Conservation (phyloP, 164 flowering plant genomes). For the Liriodendron chinense region DNA sequence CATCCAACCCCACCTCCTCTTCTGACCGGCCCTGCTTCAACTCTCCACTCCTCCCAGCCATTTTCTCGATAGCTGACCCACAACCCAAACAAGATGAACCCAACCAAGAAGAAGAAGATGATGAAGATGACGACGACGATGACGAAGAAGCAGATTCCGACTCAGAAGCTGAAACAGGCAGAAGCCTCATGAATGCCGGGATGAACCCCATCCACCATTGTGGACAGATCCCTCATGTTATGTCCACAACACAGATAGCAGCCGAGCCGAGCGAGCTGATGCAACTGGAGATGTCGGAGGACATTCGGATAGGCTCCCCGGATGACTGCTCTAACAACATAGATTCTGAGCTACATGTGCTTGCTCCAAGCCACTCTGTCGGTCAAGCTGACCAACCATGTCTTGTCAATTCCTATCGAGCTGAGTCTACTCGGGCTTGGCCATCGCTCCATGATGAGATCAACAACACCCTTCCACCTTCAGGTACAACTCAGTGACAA, state of each 20-base stretch:
- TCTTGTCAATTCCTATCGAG: conserved; percentile 27
- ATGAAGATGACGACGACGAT: conserved; percentile 45
- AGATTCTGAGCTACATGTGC: conserved; percentile 51
- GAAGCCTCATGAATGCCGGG: conserved; percentile 1
- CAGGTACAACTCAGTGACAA: conserved; percentile 26
- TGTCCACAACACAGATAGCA: conserved; percentile 3
- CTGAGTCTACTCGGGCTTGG: conserved; percentile 48
- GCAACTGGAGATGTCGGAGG: conserved; percentile 83
- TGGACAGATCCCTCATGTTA: conserved; percentile 6
- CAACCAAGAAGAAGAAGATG: conserved; percentile 33
- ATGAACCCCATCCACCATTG: conserved; percentile 3
- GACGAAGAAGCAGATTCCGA: conserved; percentile 47
- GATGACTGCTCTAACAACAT: conserved; percentile 72
- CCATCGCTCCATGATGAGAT: conserved; percentile 29
- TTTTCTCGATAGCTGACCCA: conserved; percentile 19
- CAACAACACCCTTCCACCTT: conserved; percentile 30
- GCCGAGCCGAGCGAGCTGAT: conserved; percentile 65
- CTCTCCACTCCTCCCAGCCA: conserved; percentile 26
- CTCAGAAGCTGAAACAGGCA: conserved; percentile 40
- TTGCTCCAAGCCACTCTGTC: conserved; percentile 16
- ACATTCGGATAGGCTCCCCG: conserved; percentile 75
- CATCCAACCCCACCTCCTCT: conserved; percentile 69
- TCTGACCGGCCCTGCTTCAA: conserved; percentile 37
- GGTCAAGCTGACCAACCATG: conserved; percentile 24
- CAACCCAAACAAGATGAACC: conserved; percentile 10